Conservation (phyloP, 2,329 filamentous ascomycete genomes). For the Cladosporium sp. region DNA sequence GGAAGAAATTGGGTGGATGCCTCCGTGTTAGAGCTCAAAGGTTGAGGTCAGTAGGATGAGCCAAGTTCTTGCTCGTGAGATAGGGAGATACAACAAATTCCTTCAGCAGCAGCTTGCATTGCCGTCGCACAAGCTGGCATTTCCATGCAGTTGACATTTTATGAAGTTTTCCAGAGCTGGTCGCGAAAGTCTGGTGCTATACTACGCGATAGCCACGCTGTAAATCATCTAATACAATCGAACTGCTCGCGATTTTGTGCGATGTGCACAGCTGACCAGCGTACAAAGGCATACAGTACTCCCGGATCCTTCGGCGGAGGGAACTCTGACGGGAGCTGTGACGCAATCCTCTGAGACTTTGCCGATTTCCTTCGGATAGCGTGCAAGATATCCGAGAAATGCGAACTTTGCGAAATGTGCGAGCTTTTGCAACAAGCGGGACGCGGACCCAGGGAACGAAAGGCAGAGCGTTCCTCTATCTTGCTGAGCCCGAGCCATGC, state of each 20-base stretch:
- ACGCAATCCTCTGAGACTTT: background rate
- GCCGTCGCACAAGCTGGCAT: no score
- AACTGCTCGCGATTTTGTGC: no score
- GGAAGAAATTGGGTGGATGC: constrained; percentile 13
- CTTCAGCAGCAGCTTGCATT: no score
- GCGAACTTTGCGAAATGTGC: background rate
- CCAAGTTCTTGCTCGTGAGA: background rate
- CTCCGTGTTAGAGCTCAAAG: background rate
- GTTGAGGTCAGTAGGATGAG: background rate
- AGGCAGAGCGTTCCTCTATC: background rate
- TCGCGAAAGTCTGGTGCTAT: no score
- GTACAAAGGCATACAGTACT: no score
- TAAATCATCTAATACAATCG: no score
- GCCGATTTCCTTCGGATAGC: background rate
- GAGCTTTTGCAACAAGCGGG: background rate
- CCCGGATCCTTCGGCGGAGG: no score
- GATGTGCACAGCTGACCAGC: no score
- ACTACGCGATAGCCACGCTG: no score
- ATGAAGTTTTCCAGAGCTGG: no score
- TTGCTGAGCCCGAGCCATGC: background rate
- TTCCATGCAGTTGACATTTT: no score
- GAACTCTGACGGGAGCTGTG: background rate
- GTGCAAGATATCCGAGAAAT: background rate
- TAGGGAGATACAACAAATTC: background rate
- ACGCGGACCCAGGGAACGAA: background rate